Conservation (phyloP, 495 filamentous ascomycete species). For the Hypoxylon subgilvum region DNA sequence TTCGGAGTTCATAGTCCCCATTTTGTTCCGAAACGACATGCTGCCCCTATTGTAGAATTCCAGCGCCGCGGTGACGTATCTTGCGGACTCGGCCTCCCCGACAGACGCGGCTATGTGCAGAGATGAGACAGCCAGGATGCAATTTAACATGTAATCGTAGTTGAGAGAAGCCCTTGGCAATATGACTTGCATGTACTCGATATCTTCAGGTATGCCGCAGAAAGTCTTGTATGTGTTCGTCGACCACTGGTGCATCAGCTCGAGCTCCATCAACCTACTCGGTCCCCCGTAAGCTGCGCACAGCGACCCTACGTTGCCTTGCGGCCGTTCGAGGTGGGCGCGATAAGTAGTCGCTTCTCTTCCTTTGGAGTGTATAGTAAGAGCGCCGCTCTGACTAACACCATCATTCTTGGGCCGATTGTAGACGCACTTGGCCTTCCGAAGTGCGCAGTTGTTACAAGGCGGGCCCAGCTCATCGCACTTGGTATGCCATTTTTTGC, state of each 20-base stretch:
- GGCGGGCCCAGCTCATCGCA: conserved; percentile 47
- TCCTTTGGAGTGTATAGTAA: conserved; percentile 10
- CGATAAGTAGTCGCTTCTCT: neutral
- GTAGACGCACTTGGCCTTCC: conserved; percentile 41
- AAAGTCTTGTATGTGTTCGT: conserved; percentile 42
- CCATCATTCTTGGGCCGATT: conserved; percentile 21
- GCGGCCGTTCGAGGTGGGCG: conserved; percentile 16
- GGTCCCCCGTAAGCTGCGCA: conserved; percentile 33
- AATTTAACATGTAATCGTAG: conserved; percentile 43
- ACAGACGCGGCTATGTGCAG: conserved; percentile 37
- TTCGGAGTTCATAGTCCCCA: conserved; percentile 35
- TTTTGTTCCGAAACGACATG: conserved; percentile 38
- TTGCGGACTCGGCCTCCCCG: conserved; percentile 16
- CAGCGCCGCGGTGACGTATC: conserved; percentile 40
- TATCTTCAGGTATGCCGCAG: conserved; percentile 40
- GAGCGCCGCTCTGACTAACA: neutral
- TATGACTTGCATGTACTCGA: conserved; percentile 36
- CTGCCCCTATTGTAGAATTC: conserved; percentile 44
- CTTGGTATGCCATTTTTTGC: conserved; percentile 50
- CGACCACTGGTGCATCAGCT: conserved; percentile 48
- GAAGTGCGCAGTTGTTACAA: conserved; percentile 45
- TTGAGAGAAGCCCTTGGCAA: conserved; percentile 38
- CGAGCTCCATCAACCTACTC: conserved; percentile 41
- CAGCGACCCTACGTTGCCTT: conserved; percentile 21
- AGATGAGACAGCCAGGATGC: conserved; percentile 43